Evolutionary conservation across 805 yeast genomes (phyloP), one percentile per base, ranked within the genome.

Genomic region (Candida krabiensis): DNA sequence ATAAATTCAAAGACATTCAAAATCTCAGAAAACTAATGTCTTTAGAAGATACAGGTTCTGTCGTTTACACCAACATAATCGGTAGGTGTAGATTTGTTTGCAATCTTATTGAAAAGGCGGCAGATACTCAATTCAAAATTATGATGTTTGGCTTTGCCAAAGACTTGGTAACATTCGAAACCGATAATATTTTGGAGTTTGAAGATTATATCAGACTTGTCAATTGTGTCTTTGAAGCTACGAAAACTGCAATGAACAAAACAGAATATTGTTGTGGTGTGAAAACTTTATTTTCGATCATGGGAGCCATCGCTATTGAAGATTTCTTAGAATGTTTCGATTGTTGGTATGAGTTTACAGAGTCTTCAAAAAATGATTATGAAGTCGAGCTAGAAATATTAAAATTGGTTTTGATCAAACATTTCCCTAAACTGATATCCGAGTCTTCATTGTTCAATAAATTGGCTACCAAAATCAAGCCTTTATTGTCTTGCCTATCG

Each of bases 81-180:
- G 35, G 29, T 9, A 38, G 35, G 9, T 23, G 41, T n/a, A 30
- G 34, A 4, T 33, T 31, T 11, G 30, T 50, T 7, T 46, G 49
- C 32, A 28, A 35, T 9, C 16, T 50, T 15, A 34, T 49, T 6
- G 38, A 46, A 22, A 34, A 33, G 9, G 39, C 47, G 3, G 19
- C 34, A 2, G 47, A 47, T 16, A 33, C 46, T 14, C 37, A 40
- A 9, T 37, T 43, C 28, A 47, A 30, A 11, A 30, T 40, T 6
- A 21, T 40, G 5, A 30, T 51, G 37, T 43, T 35, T 21, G 42
- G 41, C 3, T 43, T 51, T 9, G 40, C 44, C 14, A 47, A 34
- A 37, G 50, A 49, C 28, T 26, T 49, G 16, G 38, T 51, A 17
- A 43, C 47, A n/a, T 47, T 47, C 19, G 49, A 49, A 25, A 35